Percentiles rank a stretch among this genome's conserved stretches.
Conservation (phyloP, 164 flowering plant genomes). For the Hamamelis virginiana region DNA sequence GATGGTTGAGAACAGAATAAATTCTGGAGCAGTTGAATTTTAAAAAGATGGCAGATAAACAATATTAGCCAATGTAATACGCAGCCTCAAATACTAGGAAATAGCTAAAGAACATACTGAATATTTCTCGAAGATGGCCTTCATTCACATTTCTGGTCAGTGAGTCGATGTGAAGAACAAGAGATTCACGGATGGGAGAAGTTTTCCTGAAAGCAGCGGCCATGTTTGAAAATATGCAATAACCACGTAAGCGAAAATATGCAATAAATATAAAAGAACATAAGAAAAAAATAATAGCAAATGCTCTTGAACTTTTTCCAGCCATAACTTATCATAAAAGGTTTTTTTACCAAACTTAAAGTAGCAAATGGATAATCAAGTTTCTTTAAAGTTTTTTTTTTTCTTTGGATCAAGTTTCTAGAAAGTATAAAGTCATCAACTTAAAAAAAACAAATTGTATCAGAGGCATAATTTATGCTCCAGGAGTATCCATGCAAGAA, state of each 20-base stretch:
- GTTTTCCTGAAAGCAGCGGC: constrained; percentile 61
- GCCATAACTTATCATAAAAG: background rate
- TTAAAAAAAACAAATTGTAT: too few species aligned
- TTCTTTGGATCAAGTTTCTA: too few species aligned
- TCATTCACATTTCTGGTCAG: constrained; percentile 94
- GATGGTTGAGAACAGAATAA: too few species aligned
- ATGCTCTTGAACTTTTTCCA: background rate
- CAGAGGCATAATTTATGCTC: too few species aligned
- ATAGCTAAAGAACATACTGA: constrained; percentile 49
- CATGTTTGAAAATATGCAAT: background rate
- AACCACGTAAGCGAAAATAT: background rate
- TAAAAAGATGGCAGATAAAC: too few species aligned
- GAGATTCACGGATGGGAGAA: constrained; percentile 73
- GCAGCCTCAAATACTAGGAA: background rate
- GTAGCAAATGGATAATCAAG: too few species aligned
- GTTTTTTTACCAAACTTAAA: too few species aligned
- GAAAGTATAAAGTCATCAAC: too few species aligned
- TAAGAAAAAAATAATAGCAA: background rate
- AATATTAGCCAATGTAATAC: background rate
- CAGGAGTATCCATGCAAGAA: too few species aligned
- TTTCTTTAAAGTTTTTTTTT: too few species aligned
- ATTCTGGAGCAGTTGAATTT: too few species aligned
- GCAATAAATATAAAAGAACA: too few species aligned
- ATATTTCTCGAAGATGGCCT: constrained; percentile 90
- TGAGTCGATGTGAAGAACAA: constrained; percentile 77